phyloP scores from a whole-genome alignment of 805 yeast species.

The Candida yuanshanica region DNA sequence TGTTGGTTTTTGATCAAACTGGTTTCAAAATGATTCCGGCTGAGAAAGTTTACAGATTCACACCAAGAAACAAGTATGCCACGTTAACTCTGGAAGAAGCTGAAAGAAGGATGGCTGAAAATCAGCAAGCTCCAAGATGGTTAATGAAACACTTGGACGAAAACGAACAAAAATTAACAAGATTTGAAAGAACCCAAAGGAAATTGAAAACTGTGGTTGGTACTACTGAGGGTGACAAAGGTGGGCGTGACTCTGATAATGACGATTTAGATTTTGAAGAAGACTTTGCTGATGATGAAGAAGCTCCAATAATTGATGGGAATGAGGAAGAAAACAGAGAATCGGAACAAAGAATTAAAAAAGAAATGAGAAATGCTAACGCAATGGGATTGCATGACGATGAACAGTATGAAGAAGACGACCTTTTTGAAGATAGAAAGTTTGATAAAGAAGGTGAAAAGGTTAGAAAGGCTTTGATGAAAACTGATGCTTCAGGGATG shows the following conservation, averaged over 20 bases:
- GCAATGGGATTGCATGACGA: constrained; percentile 60
- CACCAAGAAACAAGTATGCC: constrained; percentile 89
- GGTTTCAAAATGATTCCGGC: constrained; percentile 87
- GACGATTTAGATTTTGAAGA: constrained; percentile 94
- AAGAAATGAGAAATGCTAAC: constrained; percentile 78
- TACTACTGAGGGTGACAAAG: constrained; percentile 30
- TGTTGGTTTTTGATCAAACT: constrained; percentile 71
- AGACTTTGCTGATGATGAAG: constrained; percentile 98
- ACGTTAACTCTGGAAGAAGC: constrained; percentile 95
- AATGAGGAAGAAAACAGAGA: constrained; percentile 91
- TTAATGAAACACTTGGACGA: constrained; percentile 84
- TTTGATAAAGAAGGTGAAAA: constrained; percentile 90
- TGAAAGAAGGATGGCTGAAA: constrained; percentile 86
- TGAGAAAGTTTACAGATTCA: constrained; percentile 88
- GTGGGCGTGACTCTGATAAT: constrained; percentile 65
- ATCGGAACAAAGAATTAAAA: constrained; percentile 76
- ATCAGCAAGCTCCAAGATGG: constrained; percentile 82
- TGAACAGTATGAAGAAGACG: constrained; percentile 59
- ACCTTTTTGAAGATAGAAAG: constrained; percentile 65
- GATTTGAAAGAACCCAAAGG: constrained; percentile 42
- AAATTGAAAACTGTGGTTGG: constrained; percentile 45
- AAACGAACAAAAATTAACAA: constrained; percentile 45
- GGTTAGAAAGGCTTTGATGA: constrained; percentile 74
- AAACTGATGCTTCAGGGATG: constrained; percentile 74
- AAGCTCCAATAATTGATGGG: constrained; percentile 96